Conservation (phyloP, 2,329 filamentous ascomycete species). For the Elsinoe batatas region DNA sequence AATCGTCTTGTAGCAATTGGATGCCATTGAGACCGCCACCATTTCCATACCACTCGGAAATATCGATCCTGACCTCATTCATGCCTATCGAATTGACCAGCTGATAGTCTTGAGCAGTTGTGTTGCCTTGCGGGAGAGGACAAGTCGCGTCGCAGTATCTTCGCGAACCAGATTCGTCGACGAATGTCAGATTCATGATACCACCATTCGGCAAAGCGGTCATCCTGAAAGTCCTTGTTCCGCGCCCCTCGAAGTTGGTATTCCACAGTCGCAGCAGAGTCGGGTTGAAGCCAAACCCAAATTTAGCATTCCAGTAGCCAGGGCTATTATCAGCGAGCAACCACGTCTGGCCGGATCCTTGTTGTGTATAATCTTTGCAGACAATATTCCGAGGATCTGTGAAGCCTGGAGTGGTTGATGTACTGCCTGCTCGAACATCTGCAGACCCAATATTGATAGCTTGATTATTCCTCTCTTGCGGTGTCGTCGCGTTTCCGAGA, state of each 20-base stretch:
- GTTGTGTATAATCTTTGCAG: conserved; percentile 61
- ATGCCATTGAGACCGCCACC: conserved; percentile 81
- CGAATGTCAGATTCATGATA: conserved; percentile 93
- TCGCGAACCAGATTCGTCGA: conserved; percentile 60
- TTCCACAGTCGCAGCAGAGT: conserved; percentile 85
- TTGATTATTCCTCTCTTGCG: conserved; percentile 60
- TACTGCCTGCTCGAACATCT: conserved; percentile 57
- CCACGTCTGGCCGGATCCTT: conserved; percentile 71
- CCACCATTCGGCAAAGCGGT: conserved; percentile 77
- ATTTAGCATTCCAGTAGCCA: conserved; percentile 75
- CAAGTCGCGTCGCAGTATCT: conserved; percentile 71
- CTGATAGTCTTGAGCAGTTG: conserved; percentile 74
- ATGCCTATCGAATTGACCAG: conserved; percentile 86
- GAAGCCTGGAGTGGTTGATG: conserved; percentile 54
- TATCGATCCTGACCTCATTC: conserved; percentile 74
- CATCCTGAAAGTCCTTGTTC: conserved; percentile 76
- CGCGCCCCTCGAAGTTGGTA: conserved; percentile 70
- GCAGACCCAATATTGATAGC: conserved; percentile 76
- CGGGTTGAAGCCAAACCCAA: conserved; percentile 75
- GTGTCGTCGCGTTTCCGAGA: conserved; percentile 66
- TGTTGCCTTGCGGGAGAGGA: conserved; percentile 62
- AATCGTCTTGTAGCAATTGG: conserved; percentile 69
- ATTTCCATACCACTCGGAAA: conserved; percentile 75
- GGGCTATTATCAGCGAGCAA: conserved; percentile 62
- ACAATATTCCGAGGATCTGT: conserved; percentile 70